Base-by-base conservation (phyloP, 2,329 filamentous ascomycete genomes). In the Balansia obtecta region DNA sequence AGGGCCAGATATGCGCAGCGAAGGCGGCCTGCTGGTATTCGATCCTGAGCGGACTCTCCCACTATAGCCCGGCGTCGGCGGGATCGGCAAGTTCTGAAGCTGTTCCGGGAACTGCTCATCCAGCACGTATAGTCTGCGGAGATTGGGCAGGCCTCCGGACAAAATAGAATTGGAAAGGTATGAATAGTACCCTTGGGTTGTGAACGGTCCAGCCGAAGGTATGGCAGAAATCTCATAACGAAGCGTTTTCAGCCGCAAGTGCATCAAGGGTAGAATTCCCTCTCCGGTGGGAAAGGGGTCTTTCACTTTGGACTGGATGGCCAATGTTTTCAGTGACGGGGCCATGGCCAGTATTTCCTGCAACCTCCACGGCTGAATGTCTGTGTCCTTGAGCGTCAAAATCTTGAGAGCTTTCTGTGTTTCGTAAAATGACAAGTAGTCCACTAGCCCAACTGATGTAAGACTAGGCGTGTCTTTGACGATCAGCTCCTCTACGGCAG, bases 141-240 rank as follows among this genome's bases (percentile, higher is more conserved):
- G 74, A 37, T 76, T 78, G 1, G 89, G 88, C 8, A 97, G 75
- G 8, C 80, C 78, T 54, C 84, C 85, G 15, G 81, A 77, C 53
- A 93, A 79, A 33, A 97, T 78, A 0, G 88, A 95, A n/a, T 79
- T 79, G 27, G 88, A 83, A 18, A 97, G 79, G 66, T 95, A 95
- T 53, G 80, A 79, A 66, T 96, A 95, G 69, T 95, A 94, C 16
- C 76, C 76, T 10, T 71, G 66, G 0, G 76, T 76, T 9, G 73
- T 68, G 53, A 80, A 85, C 11, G 82, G 74, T 20, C 80, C 78
- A 0, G 78, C 70, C 4, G 71, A 65, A 0, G 78, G 68, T 10
- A 72, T 71, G 3, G 80, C 75, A 11, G 80, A 84, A 62, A 97
- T 86, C 66, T 96, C 91, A 63, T 83, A 96, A 58, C 91, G 84